These are phyloP conservation scores for Erodium texanum DNA, from an alignment of 441 rosid genomes.

Conservation along the genomic window DNA sequence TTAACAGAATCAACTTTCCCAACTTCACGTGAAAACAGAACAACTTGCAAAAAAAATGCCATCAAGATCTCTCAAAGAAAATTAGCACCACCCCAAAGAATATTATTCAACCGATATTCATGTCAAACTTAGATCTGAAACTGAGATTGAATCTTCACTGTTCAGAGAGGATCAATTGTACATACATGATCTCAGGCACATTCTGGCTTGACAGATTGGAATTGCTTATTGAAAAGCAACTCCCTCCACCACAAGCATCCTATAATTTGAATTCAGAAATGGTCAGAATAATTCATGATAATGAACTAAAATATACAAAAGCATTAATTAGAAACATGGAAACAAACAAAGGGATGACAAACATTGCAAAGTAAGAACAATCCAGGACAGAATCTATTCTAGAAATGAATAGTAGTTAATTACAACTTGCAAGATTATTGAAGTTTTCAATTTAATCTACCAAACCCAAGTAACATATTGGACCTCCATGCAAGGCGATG, in stretches of 20 bases:
- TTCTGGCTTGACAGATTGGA: slow-evolving; percentile 22
- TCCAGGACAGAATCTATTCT: neutral
- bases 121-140: neutral
- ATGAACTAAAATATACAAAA: neutral
- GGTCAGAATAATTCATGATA: slow-evolving; percentile 12
- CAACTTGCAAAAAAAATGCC: neutral
- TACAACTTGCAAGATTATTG: neutral
- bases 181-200: slow-evolving; percentile 77
- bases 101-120: slow-evolving; percentile 1
- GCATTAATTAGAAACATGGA: neutral
- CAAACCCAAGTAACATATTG: neutral
- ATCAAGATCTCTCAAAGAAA: neutral
- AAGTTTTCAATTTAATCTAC: slow-evolving; percentile 1
- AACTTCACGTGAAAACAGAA: neutral
- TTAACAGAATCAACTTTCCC: neutral
- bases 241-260: slow-evolving; percentile 73
- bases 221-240: slow-evolving; percentile 66
- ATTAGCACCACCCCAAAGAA: neutral
- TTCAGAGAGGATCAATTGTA: slow-evolving; percentile 16
- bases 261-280: slow-evolving; percentile 28
- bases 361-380: slow-evolving; percentile 2
- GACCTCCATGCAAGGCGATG: neutral
- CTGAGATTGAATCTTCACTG: slow-evolving; percentile 1
- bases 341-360: neutral
- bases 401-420: slow-evolving; percentile 3